phyloP scores from a whole-genome alignment of 164 flowering plant genomes.

The Nelumbo lutea region DNA sequence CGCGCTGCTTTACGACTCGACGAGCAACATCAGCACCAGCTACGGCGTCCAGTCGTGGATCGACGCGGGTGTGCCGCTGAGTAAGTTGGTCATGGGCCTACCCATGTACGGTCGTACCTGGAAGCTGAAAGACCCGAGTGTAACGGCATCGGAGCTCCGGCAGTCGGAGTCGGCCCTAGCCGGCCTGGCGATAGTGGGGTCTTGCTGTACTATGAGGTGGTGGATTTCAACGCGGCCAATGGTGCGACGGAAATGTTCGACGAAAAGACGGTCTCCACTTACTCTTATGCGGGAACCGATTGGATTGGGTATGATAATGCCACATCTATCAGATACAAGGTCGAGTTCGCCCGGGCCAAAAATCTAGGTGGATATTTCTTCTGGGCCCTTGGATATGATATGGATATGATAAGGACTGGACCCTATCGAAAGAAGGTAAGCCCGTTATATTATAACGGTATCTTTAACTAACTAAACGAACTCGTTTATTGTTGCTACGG shows the following conservation, averaged over 20 bases:
- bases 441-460: not conserved
- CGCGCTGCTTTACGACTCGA: slow-evolving; percentile 28
- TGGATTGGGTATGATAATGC: slow-evolving; percentile 29
- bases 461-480: too few relatives aligned
- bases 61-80: slow-evolving; percentile 12
- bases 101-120: slow-evolving; percentile 35
- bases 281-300: too few relatives aligned
- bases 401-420: slow-evolving; percentile 20
- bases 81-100: slow-evolving; percentile 24
- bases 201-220: slow-evolving; percentile 14
- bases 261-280: slow-evolving; percentile 15
- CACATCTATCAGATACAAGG: slow-evolving; percentile 12
- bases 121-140: slow-evolving; percentile 22
- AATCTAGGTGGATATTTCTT: slow-evolving; percentile 30
- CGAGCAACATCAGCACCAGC: slow-evolving; percentile 24
- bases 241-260: slow-evolving; percentile 21
- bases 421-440: slow-evolving; percentile 19
- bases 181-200: slow-evolving; percentile 19
- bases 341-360: slow-evolving; percentile 16
- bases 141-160: slow-evolving; percentile 32
- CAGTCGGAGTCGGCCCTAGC: slow-evolving; percentile 30
- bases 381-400: slow-evolving; percentile 22
- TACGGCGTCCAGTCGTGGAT: slow-evolving; percentile 30
- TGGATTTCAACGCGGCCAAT: slow-evolving; percentile 11
- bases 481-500: too few relatives aligned